A percentile compares a stretch with the other conserved stretches of the same genome.
These are phyloP conservation scores for Rhodotorula mucilaginosa DNA, from an alignment of 1,284 basidiomycete genomes.

Conservation along the genomic window DNA sequence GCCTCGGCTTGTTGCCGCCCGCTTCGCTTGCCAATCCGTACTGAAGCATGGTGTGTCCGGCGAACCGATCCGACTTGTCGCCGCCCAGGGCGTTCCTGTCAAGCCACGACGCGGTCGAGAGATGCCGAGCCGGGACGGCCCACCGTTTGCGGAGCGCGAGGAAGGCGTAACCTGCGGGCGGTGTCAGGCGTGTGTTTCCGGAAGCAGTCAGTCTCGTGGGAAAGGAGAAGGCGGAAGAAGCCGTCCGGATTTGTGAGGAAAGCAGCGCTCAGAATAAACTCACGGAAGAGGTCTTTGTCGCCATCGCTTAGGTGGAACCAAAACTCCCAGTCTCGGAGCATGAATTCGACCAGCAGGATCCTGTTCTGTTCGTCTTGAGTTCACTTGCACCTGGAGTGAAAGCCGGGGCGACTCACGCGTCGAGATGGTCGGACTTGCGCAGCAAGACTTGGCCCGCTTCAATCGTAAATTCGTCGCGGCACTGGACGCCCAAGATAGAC, in stretches of 20 bases:
- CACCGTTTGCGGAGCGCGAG: slow-evolving; percentile 55
- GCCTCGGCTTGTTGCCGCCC: slow-evolving; percentile 20
- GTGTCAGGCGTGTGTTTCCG: too few relatives aligned
- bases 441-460: slow-evolving; percentile 55
- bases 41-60: slow-evolving; percentile 53
- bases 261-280: too few relatives aligned
- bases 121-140: slow-evolving; percentile 54
- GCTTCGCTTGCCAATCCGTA: slow-evolving; percentile 45
- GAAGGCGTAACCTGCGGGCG: slow-evolving; percentile 46
- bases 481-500: slow-evolving; percentile 54
- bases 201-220: too few relatives aligned
- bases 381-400: background rate
- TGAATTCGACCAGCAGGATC: slow-evolving; percentile 51
- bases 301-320: slow-evolving; percentile 56
- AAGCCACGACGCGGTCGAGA: slow-evolving; percentile 50
- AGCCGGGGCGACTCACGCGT: slow-evolving; percentile 41
- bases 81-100: slow-evolving; percentile 40
- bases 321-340: slow-evolving; percentile 51
- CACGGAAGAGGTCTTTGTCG: slow-evolving; percentile 55
- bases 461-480: slow-evolving; percentile 55
- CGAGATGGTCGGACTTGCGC: slow-evolving; percentile 53
- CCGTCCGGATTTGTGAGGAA: too few relatives aligned
- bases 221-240: too few relatives aligned
- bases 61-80: slow-evolving; percentile 16
- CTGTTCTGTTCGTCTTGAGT: background rate